Evolutionary conservation across 306 rosid genomes (phyloP).

Genomic region (Sindora glabra): DNA sequence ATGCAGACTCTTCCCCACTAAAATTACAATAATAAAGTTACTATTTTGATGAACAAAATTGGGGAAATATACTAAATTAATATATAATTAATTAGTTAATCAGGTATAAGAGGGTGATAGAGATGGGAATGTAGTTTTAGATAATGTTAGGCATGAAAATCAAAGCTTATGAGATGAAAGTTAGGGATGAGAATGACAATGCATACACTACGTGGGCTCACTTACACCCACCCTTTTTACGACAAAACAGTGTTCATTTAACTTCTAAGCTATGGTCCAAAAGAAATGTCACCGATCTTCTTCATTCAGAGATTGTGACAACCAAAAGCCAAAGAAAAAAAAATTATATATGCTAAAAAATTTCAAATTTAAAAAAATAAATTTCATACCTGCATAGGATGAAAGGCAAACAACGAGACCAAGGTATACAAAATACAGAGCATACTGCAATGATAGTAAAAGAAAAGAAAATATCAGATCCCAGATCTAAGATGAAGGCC

Average conservation of each 20-base stretch:
- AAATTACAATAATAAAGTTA: too few species aligned
- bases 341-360: too few species aligned
- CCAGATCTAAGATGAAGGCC: slow-evolving; percentile 44
- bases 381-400: slow-evolving; percentile 95
- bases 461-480: slow-evolving; percentile 14
- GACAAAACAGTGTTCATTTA: too few species aligned
- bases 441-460: slow-evolving; percentile 57
- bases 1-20: too few species aligned
- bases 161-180: slow-evolving; percentile 8
- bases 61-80: too few species aligned
- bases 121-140: slow-evolving; percentile 4
- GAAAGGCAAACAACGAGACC: slow-evolving; percentile 87
- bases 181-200: slow-evolving; percentile 25
- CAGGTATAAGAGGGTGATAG: slow-evolving; percentile 3
- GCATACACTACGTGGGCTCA: slow-evolving; percentile 33
- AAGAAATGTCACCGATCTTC: slow-evolving; percentile 9
- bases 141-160: slow-evolving; percentile 17
- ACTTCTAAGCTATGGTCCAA: slow-evolving; percentile 24
- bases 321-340: neutral
- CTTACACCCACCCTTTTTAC: neutral
- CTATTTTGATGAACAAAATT: too few species aligned
- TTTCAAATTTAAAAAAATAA: neutral
- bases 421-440: slow-evolving; percentile 86
- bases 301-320: slow-evolving; percentile 15
- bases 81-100: too few species aligned